A percentile compares a stretch with the other conserved stretches of the same genome.
These are phyloP conservation scores for Pseudogymnoascus sp. DNA, from an alignment of 2,329 filamentous ascomycete species.

Conservation along the genomic window DNA sequence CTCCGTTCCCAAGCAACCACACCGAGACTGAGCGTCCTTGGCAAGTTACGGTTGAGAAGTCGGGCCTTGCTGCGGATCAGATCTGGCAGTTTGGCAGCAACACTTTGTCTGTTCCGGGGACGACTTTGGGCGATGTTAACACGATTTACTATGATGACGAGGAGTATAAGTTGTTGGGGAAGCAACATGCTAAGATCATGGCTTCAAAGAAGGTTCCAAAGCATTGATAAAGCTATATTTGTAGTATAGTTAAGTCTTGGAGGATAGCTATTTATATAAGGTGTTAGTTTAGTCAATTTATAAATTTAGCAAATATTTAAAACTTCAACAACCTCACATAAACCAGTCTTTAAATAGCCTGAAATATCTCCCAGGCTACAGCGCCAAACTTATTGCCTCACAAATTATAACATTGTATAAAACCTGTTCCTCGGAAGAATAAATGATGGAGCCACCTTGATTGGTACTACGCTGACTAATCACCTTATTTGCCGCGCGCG, in stretches of 20 bases:
- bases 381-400: neutral
- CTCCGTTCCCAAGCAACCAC: slow-evolving; percentile 21
- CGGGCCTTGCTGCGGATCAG: slow-evolving; percentile 21
- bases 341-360: neutral
- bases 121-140: slow-evolving; percentile 19
- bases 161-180: slow-evolving; percentile 20
- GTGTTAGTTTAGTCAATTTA: neutral
- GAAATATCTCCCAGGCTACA: neutral
- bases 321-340: neutral
- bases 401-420: neutral
- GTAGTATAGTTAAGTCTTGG: neutral
- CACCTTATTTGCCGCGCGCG: neutral
- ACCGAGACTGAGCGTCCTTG: slow-evolving; percentile 19
- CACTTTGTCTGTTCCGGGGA: slow-evolving; percentile 15
- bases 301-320: neutral
- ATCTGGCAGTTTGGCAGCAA: slow-evolving; percentile 24
- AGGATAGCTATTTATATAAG: neutral
- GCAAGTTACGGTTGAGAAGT: slow-evolving; percentile 20
- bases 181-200: slow-evolving; percentile 20
- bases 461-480: neutral
- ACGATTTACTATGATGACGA: slow-evolving; percentile 20
- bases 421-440: neutral
- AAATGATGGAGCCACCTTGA: neutral
- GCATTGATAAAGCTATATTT: neutral
- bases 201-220: slow-evolving; percentile 17